Conservation (phyloP, 768 basidiomycete genomes). For the Hortiboletus flavorubellus region DNA sequence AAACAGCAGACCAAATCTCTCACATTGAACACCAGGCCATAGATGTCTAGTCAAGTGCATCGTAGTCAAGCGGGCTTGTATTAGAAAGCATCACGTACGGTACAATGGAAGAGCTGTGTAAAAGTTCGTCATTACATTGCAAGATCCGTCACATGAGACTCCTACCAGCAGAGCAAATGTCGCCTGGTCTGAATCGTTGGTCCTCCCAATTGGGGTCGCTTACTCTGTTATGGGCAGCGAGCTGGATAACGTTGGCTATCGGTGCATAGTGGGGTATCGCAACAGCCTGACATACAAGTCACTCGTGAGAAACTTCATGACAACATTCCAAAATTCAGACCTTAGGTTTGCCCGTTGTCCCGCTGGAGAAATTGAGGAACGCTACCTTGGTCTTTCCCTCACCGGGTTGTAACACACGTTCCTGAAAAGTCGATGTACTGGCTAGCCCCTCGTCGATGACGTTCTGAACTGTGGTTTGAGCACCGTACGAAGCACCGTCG, state of each 20-base stretch:
- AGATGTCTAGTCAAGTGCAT: conserved; percentile 47
- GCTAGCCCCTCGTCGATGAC: conserved; percentile 49
- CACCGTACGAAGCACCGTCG: conserved; percentile 4
- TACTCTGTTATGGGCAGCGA: conserved; percentile 50
- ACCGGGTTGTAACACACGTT: conserved; percentile 49
- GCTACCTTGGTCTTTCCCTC: conserved; percentile 71
- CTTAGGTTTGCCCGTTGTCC: conserved; percentile 75
- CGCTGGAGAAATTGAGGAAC: conserved; percentile 69
- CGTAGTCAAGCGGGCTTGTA: not conserved
- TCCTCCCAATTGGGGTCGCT: conserved; percentile 44
- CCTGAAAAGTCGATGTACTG: conserved; percentile 39
- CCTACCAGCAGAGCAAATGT: conserved; percentile 57
- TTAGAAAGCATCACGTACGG: conserved; percentile 39
- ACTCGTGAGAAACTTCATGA: not conserved
- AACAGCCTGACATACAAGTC: conserved; percentile 41
- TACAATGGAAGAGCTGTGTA: conserved; percentile 56
- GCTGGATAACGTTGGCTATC: conserved; percentile 61
- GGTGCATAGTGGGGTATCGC: conserved; percentile 57
- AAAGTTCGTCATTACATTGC: not conserved
- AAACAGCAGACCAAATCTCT: conserved; percentile 7
- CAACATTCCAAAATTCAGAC: conserved; percentile 27
- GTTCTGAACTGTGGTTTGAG: conserved; percentile 39
- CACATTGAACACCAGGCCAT: conserved; percentile 61
- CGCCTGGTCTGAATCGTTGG: conserved; percentile 56
- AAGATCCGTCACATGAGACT: not conserved